Evolutionary conservation across 768 basidiomycete genomes (phyloP), one percentile per base, ranked within the genome.

Genomic region (Russula abietina): DNA sequence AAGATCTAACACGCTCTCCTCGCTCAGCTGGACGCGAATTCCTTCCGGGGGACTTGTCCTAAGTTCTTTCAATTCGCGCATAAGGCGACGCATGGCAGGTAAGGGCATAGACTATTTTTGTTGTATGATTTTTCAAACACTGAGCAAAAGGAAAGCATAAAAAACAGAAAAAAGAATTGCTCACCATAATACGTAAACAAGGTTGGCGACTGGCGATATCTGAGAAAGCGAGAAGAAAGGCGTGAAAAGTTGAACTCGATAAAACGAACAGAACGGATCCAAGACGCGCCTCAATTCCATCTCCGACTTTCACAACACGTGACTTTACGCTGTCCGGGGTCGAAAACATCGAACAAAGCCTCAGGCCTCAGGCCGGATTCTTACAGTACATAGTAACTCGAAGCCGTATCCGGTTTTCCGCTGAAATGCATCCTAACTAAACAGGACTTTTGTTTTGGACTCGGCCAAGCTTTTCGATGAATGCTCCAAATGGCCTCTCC

Each of bases 1-100:
- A 45, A 98, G 80, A 71, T 92, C 88, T 24, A 93, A 76, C 77
- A 96, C 86, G 70, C 96, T 91, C 70, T 95, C 91, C 56, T 97
- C 94, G 64, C 79, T 88, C 3, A 88, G 84, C 59, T 87, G 83
- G 32, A 97, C 81, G 68, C 94, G 86, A 71, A 97, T 92, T n/a
- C 93, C 94, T 70, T 97, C 94, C 14, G 89, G 90, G 39, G 94
- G 94, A 65, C 78, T 86, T 65, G 80, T 87, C 74, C 86, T 85
- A 62, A 98, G 83, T 68, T 90, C 87, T 43, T 79, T 81, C 49
- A 94, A 80, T 76, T 97, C 94, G 57, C 90, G 86, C 81, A 95
- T 89, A 70, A 97, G 77, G 64, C 91, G 87, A 67, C 93, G 91
- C 76, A 92, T 82, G 46, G 84, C 84, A 61, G 82, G 72, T 61